Base-by-base conservation (phyloP, 2,329 filamentous ascomycete genomes). In the Amesomyces nigricolor region DNA sequence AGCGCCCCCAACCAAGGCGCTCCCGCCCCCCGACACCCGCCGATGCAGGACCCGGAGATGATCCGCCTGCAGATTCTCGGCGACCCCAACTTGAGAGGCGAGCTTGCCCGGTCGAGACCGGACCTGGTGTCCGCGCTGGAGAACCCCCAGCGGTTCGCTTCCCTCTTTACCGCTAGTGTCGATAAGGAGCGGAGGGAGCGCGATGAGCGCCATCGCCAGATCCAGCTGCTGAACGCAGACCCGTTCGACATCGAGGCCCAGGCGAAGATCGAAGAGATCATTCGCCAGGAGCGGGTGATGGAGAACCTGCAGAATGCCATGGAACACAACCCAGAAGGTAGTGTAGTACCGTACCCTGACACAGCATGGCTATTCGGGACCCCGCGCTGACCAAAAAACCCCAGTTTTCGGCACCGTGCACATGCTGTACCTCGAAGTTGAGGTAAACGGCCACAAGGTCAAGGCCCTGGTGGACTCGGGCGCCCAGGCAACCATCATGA, bases 401-500 rank as follows among this genome's bases (percentile, higher is more conserved):
- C 32, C 64, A 96, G 91, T 94, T 29, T 99, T 99, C 68, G 94
- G 90, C 52, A 83, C 88, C 64, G 94, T 99, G 40, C 91, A 92
- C 64, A 94, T 99, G 86, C 82, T 99, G 47, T 99, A 99, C 72
- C 88, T 97, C 63, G 86, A 95, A 67, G 91, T 96, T 58, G 89
- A 95, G 70, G 94, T 99, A 65, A 99, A 99, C 71, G 87, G 89
- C 11, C 82, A 89, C 64, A 89, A 88, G 56, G 86, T 99, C 65
- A 97, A 96, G 75, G 94, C 92, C 2, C 87, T 99, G 63, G 94
- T 99, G 58, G 94, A 99, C 71, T 97, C 94, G 2, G 94, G 94
- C 58, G 94, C 94, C 22, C 94, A 99, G 74, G 91, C 92, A 26
- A 99, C 94, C 50, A 96, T 99, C 75, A 99, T 99, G 94, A 97